These are phyloP conservation scores for Euryodendron excelsum DNA, from an alignment of 148 eudicot genomes.

Conservation along the genomic window DNA sequence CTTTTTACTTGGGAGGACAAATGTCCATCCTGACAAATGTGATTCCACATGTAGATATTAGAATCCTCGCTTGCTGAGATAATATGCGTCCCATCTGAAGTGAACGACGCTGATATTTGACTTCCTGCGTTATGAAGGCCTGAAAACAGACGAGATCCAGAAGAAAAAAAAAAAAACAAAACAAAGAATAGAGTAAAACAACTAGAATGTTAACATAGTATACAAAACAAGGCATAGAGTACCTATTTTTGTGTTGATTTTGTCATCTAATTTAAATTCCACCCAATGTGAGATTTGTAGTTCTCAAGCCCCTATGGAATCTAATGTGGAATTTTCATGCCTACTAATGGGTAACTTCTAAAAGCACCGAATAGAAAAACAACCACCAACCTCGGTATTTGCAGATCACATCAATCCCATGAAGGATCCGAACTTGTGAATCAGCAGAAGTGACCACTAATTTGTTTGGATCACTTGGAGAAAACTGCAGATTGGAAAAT, in stretches of 20 bases:
- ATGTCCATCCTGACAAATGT: conserved; percentile 21
- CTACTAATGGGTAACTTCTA: neutral
- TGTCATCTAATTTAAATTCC: neutral
- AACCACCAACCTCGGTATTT: conserved; percentile 51
- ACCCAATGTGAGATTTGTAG: neutral
- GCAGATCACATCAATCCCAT: conserved; percentile 53
- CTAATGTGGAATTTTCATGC: neutral
- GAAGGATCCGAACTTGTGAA: conserved; percentile 66
- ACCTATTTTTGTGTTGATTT: neutral
- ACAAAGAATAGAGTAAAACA: neutral
- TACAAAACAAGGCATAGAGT: neutral
- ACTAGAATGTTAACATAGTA: neutral
- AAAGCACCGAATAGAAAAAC: neutral
- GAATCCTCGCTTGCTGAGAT: conserved; percentile 73
- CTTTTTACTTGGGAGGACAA: conserved; percentile 30
- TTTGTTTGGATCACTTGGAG: conserved; percentile 62
- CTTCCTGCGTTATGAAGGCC: conserved; percentile 50
- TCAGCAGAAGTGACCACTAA: conserved; percentile 79
- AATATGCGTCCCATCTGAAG: conserved; percentile 69
- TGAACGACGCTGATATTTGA: conserved; percentile 56
- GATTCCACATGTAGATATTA: conserved; percentile 66
- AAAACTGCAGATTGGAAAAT: conserved; percentile 46
- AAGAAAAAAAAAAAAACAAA: neutral
- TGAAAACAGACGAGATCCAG: conserved; percentile 5
- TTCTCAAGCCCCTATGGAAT: neutral